Conservation (phyloP, 208 protist genomes). For the Trypanosoma theileri region DNA sequence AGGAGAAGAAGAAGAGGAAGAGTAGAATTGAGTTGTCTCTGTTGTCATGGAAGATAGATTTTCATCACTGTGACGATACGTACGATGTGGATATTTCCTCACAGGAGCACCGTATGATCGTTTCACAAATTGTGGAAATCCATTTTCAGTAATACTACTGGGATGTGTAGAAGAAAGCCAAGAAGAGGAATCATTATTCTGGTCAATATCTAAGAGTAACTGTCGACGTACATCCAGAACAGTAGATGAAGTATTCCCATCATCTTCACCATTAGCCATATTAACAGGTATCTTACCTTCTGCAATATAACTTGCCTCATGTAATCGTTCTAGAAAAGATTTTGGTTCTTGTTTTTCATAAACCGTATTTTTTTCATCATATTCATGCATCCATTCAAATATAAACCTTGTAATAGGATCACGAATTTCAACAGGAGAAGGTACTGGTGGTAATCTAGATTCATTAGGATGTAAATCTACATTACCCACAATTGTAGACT, state of each 20-base stretch:
- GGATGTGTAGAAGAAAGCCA: constrained; percentile 45
- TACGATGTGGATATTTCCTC: not conserved
- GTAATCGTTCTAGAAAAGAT: constrained; percentile 13
- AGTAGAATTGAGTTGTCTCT: constrained; percentile 28
- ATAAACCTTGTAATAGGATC: constrained; percentile 76
- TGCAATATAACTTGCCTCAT: constrained; percentile 18
- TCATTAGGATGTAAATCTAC: not conserved
- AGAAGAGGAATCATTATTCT: constrained; percentile 26
- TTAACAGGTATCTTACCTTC: not conserved
- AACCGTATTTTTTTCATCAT: constrained; percentile 26
- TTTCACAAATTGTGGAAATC: constrained; percentile 38
- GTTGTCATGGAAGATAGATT: constrained; percentile 17
- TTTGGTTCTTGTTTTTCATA: constrained; percentile 8
- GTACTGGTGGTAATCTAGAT: not conserved
- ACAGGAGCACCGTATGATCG: not conserved
- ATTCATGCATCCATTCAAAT: constrained; percentile 74
- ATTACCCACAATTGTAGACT: not conserved
- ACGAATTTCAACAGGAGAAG: constrained; percentile 28
- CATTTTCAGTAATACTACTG: constrained; percentile 42
- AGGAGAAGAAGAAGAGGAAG: constrained; percentile 5
- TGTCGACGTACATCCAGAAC: constrained; percentile 14
- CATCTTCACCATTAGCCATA: not conserved
- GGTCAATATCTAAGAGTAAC: constrained; percentile 24
- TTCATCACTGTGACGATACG: constrained; percentile 14
- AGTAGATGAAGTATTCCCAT: not conserved